These are phyloP conservation scores for Aquilaria malaccensis DNA, from an alignment of 345 rosid genomes.

Conservation along the genomic window DNA sequence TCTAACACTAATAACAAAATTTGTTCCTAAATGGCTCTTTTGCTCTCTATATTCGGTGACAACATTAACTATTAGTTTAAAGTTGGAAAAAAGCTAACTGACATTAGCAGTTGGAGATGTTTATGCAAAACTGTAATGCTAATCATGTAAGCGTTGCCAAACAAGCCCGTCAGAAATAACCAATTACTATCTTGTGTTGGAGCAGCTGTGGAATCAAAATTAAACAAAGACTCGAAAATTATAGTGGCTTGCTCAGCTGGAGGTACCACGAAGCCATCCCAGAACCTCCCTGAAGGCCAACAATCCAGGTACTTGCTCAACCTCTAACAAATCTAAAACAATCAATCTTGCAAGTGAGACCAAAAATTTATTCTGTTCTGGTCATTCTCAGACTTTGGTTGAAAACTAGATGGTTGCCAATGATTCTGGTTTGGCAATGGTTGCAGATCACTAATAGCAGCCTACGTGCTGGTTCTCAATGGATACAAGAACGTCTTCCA, in stretches of 20 bases:
- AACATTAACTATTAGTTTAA: too few relatives aligned
- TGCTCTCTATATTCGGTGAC: too few relatives aligned
- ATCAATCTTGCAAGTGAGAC: background rate
- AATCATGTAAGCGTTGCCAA: too few relatives aligned
- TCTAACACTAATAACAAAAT: too few relatives aligned
- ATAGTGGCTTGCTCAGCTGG: slow-evolving; percentile 94
- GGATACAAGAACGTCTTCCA: slow-evolving; percentile 80
- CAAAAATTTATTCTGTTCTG: background rate
- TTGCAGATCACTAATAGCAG: slow-evolving; percentile 94
- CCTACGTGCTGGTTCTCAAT: slow-evolving; percentile 80
- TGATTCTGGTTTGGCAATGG: slow-evolving; percentile 6
- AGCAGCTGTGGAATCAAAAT: slow-evolving; percentile 72
- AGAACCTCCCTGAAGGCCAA: slow-evolving; percentile 91
- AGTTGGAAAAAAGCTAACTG: too few relatives aligned
- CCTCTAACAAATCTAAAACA: background rate
- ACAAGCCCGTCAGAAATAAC: too few relatives aligned
- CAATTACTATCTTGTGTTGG: background rate
- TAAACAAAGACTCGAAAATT: slow-evolving; percentile 76
- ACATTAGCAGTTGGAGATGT: background rate
- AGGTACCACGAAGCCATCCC: slow-evolving; percentile 82
- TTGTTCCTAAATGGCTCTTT: too few relatives aligned
- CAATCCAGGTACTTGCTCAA: slow-evolving; percentile 60
- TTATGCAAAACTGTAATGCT: background rate
- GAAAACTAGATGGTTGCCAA: background rate
- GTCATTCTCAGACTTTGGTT: slow-evolving; percentile 4